A percentile compares a stretch with the other conserved stretches of the same genome.
phyloP scores from a whole-genome alignment of 495 filamentous ascomycete species.

The Daldinia childiae region DNA sequence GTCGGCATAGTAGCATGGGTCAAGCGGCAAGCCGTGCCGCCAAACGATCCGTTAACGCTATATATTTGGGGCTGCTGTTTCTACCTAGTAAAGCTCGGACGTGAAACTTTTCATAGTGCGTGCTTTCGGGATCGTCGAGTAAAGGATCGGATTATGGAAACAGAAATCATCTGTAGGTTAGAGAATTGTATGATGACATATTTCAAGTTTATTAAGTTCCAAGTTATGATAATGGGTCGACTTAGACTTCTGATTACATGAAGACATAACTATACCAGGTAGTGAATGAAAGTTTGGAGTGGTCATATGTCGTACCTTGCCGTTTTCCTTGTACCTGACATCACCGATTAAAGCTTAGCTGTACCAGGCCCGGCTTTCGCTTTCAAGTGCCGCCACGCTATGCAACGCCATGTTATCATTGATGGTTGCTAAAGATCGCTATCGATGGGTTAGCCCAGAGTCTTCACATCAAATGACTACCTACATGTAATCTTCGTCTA shows the following conservation, averaged over 20 bases:
- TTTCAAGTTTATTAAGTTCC: background rate
- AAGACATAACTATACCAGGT: background rate
- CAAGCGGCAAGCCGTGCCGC: slow-evolving; percentile 36
- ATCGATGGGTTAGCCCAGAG: slow-evolving; percentile 7
- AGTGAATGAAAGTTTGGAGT: slow-evolving; percentile 1
- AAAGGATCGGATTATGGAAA: background rate
- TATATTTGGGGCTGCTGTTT: slow-evolving; percentile 5
- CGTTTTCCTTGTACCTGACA: slow-evolving; percentile 39
- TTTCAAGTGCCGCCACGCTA: slow-evolving; percentile 36
- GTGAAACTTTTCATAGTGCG: background rate
- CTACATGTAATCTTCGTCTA: background rate
- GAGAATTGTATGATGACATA: slow-evolving; percentile 2
- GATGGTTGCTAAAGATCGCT: slow-evolving; percentile 8
- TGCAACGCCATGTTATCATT: slow-evolving; percentile 19
- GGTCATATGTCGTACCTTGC: slow-evolving; percentile 31
- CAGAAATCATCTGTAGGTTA: background rate
- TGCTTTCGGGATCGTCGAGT: background rate
- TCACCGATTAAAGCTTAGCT: slow-evolving; percentile 33
- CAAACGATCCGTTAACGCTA: slow-evolving; percentile 22
- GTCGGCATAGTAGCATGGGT: slow-evolving; percentile 7
- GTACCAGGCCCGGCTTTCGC: slow-evolving; percentile 11
- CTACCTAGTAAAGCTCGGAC: slow-evolving; percentile 20
- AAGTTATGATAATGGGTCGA: background rate
- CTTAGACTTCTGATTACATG: too few relatives aligned
- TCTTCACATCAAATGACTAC: slow-evolving; percentile 15